A percentile compares a stretch with the other conserved stretches of the same genome.
Evolutionary conservation across 2,329 filamentous ascomycete species (phyloP).

Genomic region (Venturia effusa): DNA sequence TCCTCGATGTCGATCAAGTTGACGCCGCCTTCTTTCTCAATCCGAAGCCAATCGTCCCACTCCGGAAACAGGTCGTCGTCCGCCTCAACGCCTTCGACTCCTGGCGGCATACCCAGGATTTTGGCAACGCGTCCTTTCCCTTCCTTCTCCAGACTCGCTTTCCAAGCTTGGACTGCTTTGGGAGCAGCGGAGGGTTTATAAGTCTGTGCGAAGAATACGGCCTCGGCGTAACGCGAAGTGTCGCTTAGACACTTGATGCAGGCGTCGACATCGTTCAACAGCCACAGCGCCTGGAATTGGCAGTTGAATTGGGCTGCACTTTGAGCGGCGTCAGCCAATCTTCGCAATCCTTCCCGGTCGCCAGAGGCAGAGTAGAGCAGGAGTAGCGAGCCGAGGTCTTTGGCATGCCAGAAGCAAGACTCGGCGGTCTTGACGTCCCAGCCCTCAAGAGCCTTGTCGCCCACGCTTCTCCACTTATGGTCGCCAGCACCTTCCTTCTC

Average conservation of each 20-base stretch:
- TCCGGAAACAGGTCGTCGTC: slow-evolving; percentile 85
- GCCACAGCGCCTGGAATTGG: slow-evolving; percentile 83
- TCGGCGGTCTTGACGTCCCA: slow-evolving; percentile 86
- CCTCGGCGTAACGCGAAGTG: slow-evolving; percentile 67
- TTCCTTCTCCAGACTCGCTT: slow-evolving; percentile 66
- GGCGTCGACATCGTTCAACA: slow-evolving; percentile 68
- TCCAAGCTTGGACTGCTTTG: slow-evolving; percentile 66
- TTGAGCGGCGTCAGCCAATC: slow-evolving; percentile 64
- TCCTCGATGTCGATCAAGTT: slow-evolving; percentile 28
- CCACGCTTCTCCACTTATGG: slow-evolving; percentile 97
- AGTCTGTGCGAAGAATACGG: slow-evolving; percentile 85
- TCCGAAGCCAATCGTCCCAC: slow-evolving; percentile 79
- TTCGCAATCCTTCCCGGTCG: slow-evolving; percentile 61
- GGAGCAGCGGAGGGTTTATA: slow-evolving; percentile 76
- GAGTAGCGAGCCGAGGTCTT: slow-evolving; percentile 79
- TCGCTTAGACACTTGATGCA: slow-evolving; percentile 71
- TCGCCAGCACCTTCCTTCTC: slow-evolving; percentile 66
- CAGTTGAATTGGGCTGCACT: slow-evolving; percentile 78
- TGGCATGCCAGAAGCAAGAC: slow-evolving; percentile 85
- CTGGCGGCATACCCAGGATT: slow-evolving; percentile 69
- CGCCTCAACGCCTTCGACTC: slow-evolving; percentile 46
- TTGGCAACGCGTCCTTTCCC: slow-evolving; percentile 81
- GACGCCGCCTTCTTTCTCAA: slow-evolving; percentile 62
- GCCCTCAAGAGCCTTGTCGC: slow-evolving; percentile 72
- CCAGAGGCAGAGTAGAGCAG: slow-evolving; percentile 81